Conservation (phyloP, 2,329 filamentous ascomycete species). For the Colletotrichum karsti region DNA sequence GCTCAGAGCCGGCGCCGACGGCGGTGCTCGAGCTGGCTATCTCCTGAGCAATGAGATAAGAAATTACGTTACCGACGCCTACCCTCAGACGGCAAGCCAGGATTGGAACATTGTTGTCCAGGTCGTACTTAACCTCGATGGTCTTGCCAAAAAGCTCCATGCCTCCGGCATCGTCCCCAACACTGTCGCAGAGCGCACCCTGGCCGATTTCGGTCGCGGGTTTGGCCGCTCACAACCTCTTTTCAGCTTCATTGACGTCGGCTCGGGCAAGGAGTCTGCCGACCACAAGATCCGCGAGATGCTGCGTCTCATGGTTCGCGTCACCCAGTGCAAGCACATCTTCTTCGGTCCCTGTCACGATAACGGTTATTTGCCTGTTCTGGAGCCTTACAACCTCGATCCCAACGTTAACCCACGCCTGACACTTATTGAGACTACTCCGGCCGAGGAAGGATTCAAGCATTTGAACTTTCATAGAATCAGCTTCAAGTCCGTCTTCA, state of each 20-base stretch:
- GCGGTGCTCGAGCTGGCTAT: constrained; percentile 42
- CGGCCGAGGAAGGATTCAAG: constrained; percentile 39
- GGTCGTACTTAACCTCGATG: constrained; percentile 42
- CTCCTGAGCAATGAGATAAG: constrained; percentile 35
- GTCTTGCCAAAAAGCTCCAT: constrained; percentile 38
- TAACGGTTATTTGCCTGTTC: constrained; percentile 42
- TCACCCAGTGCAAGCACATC: constrained; percentile 41
- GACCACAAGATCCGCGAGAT: constrained; percentile 45
- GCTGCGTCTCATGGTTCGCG: constrained; percentile 41
- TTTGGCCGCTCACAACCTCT: constrained; percentile 43
- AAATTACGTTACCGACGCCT: constrained; percentile 32
- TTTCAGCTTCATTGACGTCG: constrained; percentile 45
- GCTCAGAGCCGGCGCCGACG: constrained; percentile 39
- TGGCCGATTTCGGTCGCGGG: constrained; percentile 41
- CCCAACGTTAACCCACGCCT: constrained; percentile 35
- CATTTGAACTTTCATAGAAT: constrained; percentile 37
- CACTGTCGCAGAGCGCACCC: constrained; percentile 28
- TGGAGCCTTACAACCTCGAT: constrained; percentile 41
- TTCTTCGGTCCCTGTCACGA: constrained; percentile 44
- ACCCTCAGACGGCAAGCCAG: constrained; percentile 37
- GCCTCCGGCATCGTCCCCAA: constrained; percentile 34
- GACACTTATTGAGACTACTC: constrained; percentile 40
- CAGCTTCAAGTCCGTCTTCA: constrained; percentile 39
- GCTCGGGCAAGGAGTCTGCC: constrained; percentile 43
- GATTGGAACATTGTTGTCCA: constrained; percentile 43